Base-by-base conservation (phyloP, 257 asterid species). In the Striga asiatica region DNA sequence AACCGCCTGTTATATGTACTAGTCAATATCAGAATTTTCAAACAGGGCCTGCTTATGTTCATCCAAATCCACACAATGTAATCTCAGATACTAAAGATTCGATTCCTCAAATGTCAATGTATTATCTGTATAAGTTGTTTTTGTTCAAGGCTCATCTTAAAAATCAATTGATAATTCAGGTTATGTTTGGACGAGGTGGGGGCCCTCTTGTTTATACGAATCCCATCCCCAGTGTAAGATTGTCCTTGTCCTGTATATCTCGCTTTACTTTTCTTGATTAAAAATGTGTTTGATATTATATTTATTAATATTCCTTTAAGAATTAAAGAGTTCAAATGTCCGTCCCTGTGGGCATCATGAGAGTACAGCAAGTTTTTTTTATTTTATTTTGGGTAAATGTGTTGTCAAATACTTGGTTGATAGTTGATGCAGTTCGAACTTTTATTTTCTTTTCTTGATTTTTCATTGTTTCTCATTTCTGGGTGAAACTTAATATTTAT, bases 51-150 rank as follows among this genome's bases (percentile, higher is more conserved):
- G 16, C 42, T 16, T 35, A 35, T 5, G 42, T 35, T 35, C 42
- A 35, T 29, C 88, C 79, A 42, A 88, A 74, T 70, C 65, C 82
- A 21, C 93, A 84, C 70, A 82, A 75, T 73, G 97, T 84, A 78
- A 8, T 46, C 74, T 29, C 19, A 49, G 13, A 20, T 52, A 17
- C 17, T 56, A 22, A 49, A 34, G 37, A 52, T 56, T 48, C 53
- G 20, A 46, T 10, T 35, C 54, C 35, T 60, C 37, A 24, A 32
- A 23, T 42, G 34, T 28, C 32, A 18, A 28, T 54, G 11, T 54
- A 50, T 20, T 47, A 13, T 24, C n/a, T 25, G 28, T 29, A 13
- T 38, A 24, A 29, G 35, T 65, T 53, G 6, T 66, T 62, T 54
- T 48, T 47, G n/a, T n/a, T n/a, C 31, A 37, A 54, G 3, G 14